These are phyloP conservation scores for Amanita muscaria DNA, from an alignment of 768 basidiomycete species.

Conservation along the genomic window DNA sequence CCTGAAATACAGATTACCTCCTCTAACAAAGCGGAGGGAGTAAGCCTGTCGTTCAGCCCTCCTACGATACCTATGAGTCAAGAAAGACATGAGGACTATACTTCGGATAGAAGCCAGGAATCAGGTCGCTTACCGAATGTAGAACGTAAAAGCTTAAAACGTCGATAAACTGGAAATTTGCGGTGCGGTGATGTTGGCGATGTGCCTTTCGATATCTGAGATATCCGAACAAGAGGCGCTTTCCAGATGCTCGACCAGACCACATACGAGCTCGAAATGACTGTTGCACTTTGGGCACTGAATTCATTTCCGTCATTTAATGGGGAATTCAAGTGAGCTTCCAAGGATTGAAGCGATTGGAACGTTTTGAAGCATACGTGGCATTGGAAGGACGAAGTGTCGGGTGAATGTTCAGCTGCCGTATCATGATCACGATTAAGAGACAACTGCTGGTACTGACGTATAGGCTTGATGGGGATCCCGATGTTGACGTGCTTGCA, in stretches of 20 bases:
- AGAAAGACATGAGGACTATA: not conserved
- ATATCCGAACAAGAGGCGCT: slow-evolving; percentile 28
- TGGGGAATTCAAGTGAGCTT: slow-evolving; percentile 28
- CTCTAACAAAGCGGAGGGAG: not conserved
- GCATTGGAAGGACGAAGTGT: slow-evolving; percentile 31
- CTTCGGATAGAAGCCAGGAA: not conserved
- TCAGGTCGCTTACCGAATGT: not conserved
- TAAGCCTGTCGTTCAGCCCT: not conserved
- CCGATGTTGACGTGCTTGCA: slow-evolving; percentile 22
- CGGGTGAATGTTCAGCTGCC: slow-evolving; percentile 21
- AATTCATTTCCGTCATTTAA: slow-evolving; percentile 33
- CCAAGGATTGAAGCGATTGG: slow-evolving; percentile 21
- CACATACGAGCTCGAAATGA: slow-evolving; percentile 29
- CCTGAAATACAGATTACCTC: slow-evolving; percentile 4
- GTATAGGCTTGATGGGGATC: slow-evolving; percentile 26
- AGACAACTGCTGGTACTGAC: slow-evolving; percentile 23
- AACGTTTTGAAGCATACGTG: slow-evolving; percentile 30
- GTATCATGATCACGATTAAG: slow-evolving; percentile 31
- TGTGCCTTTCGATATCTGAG: slow-evolving; percentile 20
- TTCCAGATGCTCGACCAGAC: slow-evolving; percentile 37
- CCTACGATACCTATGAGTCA: not conserved
- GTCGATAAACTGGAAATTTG: not conserved
- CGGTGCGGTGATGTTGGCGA: slow-evolving; percentile 19
- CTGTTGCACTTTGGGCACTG: slow-evolving; percentile 33
- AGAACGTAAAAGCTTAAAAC: not conserved